Conservation (phyloP, 164 flowering plant genomes). For the Malania oleifera region DNA sequence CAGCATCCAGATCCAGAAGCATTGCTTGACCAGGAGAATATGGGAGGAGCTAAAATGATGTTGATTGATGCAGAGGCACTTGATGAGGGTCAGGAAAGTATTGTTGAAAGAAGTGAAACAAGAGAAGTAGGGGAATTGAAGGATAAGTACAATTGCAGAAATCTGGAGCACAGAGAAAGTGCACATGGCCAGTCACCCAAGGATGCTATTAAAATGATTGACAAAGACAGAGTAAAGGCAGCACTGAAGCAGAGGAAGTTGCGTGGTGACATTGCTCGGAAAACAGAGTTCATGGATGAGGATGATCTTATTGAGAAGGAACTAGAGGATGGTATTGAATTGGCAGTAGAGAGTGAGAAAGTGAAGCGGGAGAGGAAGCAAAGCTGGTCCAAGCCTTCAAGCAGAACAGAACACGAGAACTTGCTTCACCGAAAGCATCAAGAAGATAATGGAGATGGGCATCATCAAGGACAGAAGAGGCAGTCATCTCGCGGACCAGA, state of each 20-base stretch:
- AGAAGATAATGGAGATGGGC: conserved; percentile 16
- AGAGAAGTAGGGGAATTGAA: conserved; percentile 38
- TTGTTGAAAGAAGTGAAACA: conserved; percentile 28
- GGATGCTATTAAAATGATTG: conserved; percentile 57
- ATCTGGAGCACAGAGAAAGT: conserved; percentile 39
- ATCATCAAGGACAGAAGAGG: conserved; percentile 5
- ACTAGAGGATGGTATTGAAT: conserved; percentile 81
- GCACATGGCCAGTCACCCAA: conserved; percentile 49
- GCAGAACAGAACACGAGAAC: conserved; percentile 23
- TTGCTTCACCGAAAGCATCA: conserved; percentile 3
- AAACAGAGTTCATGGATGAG: conserved; percentile 68
- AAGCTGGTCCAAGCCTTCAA: conserved; percentile 32
- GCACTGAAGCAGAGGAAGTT: conserved; percentile 57
- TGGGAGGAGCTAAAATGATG: conserved; percentile 26
- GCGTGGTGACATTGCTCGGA: conserved; percentile 40
- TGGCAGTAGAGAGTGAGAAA: conserved; percentile 65
- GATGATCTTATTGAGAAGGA: conserved; percentile 83
- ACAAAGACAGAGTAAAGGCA: conserved; percentile 78
- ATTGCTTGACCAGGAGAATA: conserved; percentile 18
- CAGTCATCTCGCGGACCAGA: conserved; percentile 19
- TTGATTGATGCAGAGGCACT: conserved; percentile 22
- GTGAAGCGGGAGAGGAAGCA: conserved; percentile 47
- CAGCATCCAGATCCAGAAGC: conserved; percentile 25
- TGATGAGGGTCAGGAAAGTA: conserved; percentile 33
- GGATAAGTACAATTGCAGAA: conserved; percentile 33